Conservation (phyloP, 768 basidiomycete genomes). For the Gloeopeniophorella convolvens region DNA sequence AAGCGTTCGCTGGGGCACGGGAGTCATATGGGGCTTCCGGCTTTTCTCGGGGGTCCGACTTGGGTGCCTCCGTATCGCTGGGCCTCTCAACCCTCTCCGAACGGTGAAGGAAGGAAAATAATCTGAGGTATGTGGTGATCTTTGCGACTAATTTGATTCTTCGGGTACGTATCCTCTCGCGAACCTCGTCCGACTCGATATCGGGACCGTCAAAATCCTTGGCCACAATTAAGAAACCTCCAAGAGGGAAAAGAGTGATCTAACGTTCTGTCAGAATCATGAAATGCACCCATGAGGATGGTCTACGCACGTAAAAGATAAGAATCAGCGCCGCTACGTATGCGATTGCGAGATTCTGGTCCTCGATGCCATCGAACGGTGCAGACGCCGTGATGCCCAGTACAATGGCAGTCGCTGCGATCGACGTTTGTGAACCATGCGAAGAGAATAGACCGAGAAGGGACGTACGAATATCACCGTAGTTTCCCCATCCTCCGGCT, state of each 20-base stretch:
- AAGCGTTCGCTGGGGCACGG: too few relatives aligned
- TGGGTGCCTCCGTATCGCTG: background rate
- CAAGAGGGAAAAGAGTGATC: conserved; percentile 62
- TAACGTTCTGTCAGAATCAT: conserved; percentile 21
- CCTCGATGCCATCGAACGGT: conserved; percentile 54
- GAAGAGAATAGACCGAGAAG: background rate
- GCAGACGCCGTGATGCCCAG: conserved; percentile 53
- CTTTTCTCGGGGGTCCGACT: background rate
- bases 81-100: background rate
- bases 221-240: conserved; percentile 46
- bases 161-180: conserved; percentile 37
- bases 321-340: conserved; percentile 60
- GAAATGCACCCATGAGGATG: background rate
- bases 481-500: conserved; percentile 65
- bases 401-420: conserved; percentile 55
- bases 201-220: conserved; percentile 65
- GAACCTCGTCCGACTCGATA: conserved; percentile 49
- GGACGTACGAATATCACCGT: conserved; percentile 61
- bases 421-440: background rate
- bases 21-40: too few relatives aligned
- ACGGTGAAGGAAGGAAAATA: background rate
- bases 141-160: conserved; percentile 23
- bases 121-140: background rate
- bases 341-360: conserved; percentile 57
- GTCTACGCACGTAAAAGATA: conserved; percentile 46